These are phyloP conservation scores for Colletotrichum liaoningense DNA, from an alignment of 2,329 filamentous ascomycete species.

Conservation along the genomic window DNA sequence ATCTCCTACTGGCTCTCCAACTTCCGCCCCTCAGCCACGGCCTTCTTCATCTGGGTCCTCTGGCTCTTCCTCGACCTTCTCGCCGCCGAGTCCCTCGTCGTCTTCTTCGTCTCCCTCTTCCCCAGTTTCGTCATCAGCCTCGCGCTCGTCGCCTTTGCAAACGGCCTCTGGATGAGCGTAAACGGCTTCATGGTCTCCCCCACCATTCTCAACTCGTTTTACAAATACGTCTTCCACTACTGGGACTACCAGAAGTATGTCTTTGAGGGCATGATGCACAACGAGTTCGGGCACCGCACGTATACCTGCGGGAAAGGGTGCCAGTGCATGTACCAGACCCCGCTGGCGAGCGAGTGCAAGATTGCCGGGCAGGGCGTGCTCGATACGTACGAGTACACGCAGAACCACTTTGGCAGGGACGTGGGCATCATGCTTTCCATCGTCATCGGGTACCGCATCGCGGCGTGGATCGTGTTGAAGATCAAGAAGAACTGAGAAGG, in stretches of 20 bases:
- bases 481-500: conserved; percentile 28
- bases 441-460: conserved; percentile 76
- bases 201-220: conserved; percentile 81
- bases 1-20: conserved; percentile 85
- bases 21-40: conserved; percentile 72
- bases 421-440: conserved; percentile 84
- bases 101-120: conserved; percentile 78
- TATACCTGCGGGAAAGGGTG: conserved; percentile 72
- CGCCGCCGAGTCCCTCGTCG: conserved; percentile 84
- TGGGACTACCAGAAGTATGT: conserved; percentile 90
- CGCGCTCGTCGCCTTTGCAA: conserved; percentile 84
- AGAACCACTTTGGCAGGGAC: conserved; percentile 73
- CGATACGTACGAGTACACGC: conserved; percentile 75
- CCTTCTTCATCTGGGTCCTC: conserved; percentile 83
- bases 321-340: conserved; percentile 77
- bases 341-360: conserved; percentile 71
- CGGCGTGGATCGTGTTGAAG: conserved; percentile 73
- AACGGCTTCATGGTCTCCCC: conserved; percentile 84
- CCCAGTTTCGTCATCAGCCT: conserved; percentile 85
- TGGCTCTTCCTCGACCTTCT: conserved; percentile 89
- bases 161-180: conserved; percentile 91
- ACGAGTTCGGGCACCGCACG: conserved; percentile 77
- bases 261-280: conserved; percentile 94
- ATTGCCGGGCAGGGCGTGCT: conserved; percentile 80
- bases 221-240: conserved; percentile 88